Percentiles rank a stretch among this genome's conserved stretches.
Conservation (phyloP, 2,329 filamentous ascomycete genomes). For the Myriosclerotinia duriaeana region DNA sequence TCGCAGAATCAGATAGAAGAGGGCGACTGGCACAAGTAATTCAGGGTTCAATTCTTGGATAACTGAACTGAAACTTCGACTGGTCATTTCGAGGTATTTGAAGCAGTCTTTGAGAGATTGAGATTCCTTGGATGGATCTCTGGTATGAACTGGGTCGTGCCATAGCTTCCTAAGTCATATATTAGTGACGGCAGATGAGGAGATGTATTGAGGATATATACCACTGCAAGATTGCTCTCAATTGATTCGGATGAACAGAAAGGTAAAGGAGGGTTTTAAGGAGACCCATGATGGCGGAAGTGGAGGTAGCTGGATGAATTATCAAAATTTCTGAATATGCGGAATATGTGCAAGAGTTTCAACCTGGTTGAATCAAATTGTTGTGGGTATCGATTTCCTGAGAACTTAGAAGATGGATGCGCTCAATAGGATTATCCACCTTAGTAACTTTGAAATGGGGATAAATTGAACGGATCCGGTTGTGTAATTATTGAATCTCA, state of each 20-base stretch:
- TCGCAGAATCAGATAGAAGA: constrained; percentile 92
- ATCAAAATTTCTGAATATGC: not conserved
- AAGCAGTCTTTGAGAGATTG: constrained; percentile 79
- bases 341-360: not conserved
- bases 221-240: constrained; percentile 88
- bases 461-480: not conserved
- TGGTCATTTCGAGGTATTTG: constrained; percentile 80
- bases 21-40: constrained; percentile 79
- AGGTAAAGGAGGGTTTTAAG: constrained; percentile 64
- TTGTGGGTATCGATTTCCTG: constrained; percentile 1
- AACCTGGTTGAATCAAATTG: not conserved
- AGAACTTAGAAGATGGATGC: not conserved
- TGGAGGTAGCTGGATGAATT: constrained; percentile 1
- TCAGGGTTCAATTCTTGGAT: constrained; percentile 96
- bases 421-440: not conserved
- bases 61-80: constrained; percentile 87
- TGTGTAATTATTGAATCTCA: not conserved
- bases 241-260: constrained; percentile 70
- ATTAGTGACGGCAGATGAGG: constrained; percentile 25
- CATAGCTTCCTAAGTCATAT: constrained; percentile 74
- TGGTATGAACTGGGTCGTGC: constrained; percentile 90
- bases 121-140: constrained; percentile 73
- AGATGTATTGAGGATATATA: constrained; percentile 43
- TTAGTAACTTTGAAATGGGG: not conserved
- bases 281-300: constrained; percentile 52